phyloP scores from a whole-genome alignment of 768 basidiomycete genomes.

The Termitomyces sp. region DNA sequence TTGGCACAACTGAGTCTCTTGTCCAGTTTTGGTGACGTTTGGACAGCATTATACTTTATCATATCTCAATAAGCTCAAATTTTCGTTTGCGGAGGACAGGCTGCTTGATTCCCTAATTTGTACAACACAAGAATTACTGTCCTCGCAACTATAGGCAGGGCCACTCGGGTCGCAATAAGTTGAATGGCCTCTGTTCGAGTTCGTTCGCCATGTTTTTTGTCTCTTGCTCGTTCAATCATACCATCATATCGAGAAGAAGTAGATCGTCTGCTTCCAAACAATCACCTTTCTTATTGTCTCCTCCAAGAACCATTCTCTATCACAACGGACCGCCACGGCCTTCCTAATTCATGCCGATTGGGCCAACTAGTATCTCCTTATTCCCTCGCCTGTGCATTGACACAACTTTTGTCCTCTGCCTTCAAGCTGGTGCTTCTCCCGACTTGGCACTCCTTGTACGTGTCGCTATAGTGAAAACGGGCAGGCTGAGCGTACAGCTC shows the following conservation, averaged over 20 bases:
- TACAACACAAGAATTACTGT: too few species aligned
- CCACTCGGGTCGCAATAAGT: too few species aligned
- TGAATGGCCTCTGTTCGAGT: background rate
- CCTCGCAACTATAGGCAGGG: too few species aligned
- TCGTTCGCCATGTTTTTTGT: background rate
- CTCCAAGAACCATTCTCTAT: background rate
- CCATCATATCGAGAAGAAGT: background rate
- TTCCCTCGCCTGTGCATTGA: background rate
- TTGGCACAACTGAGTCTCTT: background rate
- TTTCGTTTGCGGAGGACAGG: background rate
- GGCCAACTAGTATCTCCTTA: background rate
- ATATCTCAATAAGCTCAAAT: background rate
- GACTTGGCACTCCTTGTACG: too few species aligned
- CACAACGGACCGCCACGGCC: background rate
- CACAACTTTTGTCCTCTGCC: too few species aligned
- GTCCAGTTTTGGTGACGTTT: background rate
- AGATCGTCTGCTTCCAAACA: background rate
- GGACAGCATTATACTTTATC: too few species aligned
- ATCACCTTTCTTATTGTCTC: background rate
- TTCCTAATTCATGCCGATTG: background rate
- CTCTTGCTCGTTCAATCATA: background rate
- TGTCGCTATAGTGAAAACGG: background rate
- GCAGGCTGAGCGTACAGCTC: background rate
- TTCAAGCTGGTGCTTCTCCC: background rate
- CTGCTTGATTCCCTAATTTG: background rate